Base-by-base conservation (phyloP, 768 basidiomycete genomes). In the Tulasnella sp. region DNA sequence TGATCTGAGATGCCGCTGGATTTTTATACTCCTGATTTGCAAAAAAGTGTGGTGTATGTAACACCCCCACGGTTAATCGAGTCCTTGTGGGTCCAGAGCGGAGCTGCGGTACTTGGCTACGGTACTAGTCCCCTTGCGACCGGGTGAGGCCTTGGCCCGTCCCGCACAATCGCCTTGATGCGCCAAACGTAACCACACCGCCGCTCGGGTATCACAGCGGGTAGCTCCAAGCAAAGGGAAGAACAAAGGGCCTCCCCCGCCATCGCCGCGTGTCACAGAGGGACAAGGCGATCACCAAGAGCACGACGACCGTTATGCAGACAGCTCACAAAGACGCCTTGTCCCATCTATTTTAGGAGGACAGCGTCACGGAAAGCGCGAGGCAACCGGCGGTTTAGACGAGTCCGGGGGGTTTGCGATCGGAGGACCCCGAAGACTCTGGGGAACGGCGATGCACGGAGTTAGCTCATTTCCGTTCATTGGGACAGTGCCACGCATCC, bases 141-240 rank as follows among this genome's bases (percentile, higher is more conserved):
- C 54, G 54, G 54, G 8, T 54, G 54, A 54, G 54, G 54, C 54
- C n/a, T 54, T 54, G 54, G 11, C 54, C 54, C 22, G 24, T 54
- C 54, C 54, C 54, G 54, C 54, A 54, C 54, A 54, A 54, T 54
- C 54, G n/a, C 54, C 54, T 54, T 54, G 46, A 54, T 54, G 54
- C 54, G 54, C 54, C 54, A 54, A 37, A 54, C 24, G 24, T 54
- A 4, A 54, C 54, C 11, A 54, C 54, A 54, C 54, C 54, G 54
- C 54, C 54, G 54, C 54, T 16, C 46, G 12, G 46, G 46, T n/a
- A 54, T 54, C 54, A 54, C 24, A 54, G n/a, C 54, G 24, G 54
- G 1, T n/a, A n/a, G 54, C 54, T 54, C 54, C 54, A 54, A 24
- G 54, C 7, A 54, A 54, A 22, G 54, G 54, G 16, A n/a, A 18